Base-by-base conservation (phyloP, 805 yeast genomes). In the Yarrowia sp. region DNA sequence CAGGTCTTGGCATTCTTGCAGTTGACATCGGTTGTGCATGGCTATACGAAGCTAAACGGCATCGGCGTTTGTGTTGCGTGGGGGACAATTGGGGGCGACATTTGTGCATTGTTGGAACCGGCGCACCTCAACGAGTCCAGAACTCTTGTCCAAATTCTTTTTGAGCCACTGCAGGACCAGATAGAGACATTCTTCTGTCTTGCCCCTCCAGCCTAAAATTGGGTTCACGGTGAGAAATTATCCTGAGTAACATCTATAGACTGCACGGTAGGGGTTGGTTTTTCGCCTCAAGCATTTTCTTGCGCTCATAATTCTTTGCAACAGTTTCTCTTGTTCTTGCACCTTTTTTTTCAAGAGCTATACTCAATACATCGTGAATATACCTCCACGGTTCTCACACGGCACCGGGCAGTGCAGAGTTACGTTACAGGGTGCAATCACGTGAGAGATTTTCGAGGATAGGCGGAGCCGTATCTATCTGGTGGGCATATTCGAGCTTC, bases 381-480 rank as follows among this genome's bases (percentile, higher is more conserved):
- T 35, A 1, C 13, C 21, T 7, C 10, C 3, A 35, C 7, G 39
- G 12, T 35, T n/a, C n/a, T n/a, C 47, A 22, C 19, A 41, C 47
- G 47, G 47, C 47, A 24, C 47, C 47, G 25, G 47, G 47, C 47
- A 24, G 47, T 41, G 47, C 47, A 24, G 19, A 14, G 31, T 41
- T n/a, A 24, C 41, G 39, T 35, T 35, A 14, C 16, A 8, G 3
- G 39, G 14, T 4, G n/a, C 2, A 6, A 18, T 36, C 41, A 36
- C 41, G 41, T 36, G 41, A 36, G 19, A 9, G 21, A 12, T 33
- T 33, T 32, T 32, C 18, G 35, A 14, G 6, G 32, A 29, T 12
- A 29, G 32, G n/a, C n/a, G n/a, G n/a, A n/a, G n/a, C n/a, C n/a
- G n/a, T n/a, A n/a, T n/a, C n/a, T n/a, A n/a, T n/a, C n/a, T n/a